Conservation (phyloP, 805 yeast species). For the Lachancea meyersii region DNA sequence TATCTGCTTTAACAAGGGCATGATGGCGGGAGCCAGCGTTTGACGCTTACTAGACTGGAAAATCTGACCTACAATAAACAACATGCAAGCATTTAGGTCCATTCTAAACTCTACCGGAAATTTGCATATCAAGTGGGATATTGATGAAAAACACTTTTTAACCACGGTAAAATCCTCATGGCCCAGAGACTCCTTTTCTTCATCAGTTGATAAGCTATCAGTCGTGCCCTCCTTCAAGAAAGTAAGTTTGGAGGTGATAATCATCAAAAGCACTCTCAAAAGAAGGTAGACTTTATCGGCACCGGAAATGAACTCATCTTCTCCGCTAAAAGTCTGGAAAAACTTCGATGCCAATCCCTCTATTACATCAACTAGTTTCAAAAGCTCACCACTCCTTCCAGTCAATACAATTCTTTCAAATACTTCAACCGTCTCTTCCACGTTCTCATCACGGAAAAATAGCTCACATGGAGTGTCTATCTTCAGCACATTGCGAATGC, state of each 20-base stretch:
- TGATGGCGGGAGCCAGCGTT: constrained; percentile 44
- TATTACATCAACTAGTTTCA: constrained; percentile 49
- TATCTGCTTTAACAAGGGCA: constrained; percentile 46
- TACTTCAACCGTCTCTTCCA: constrained; percentile 68
- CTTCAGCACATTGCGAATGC: constrained; percentile 51
- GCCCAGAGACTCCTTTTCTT: not conserved
- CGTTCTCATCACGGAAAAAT: constrained; percentile 59
- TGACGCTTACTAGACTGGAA: constrained; percentile 40
- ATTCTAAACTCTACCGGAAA: constrained; percentile 63
- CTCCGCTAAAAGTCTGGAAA: constrained; percentile 19
- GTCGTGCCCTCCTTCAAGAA: constrained; percentile 1
- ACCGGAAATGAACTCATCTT: constrained; percentile 44
- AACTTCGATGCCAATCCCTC: constrained; percentile 46
- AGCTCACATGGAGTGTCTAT: constrained; percentile 51
- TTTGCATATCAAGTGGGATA: constrained; percentile 55
- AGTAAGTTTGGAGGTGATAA: constrained; percentile 33
- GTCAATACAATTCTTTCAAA: constrained; percentile 65
- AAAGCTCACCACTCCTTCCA: constrained; percentile 45
- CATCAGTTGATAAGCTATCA: too few relatives aligned
- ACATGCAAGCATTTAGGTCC: constrained; percentile 66
- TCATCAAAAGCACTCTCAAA: constrained; percentile 59
- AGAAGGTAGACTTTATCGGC: constrained; percentile 81
- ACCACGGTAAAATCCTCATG: constrained; percentile 37
- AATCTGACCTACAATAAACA: constrained; percentile 55
- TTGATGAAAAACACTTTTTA: constrained; percentile 41